Percentiles rank a stretch among this genome's conserved stretches.
phyloP scores from a whole-genome alignment of 371 early-diverging fungal genomes.

The Syncephalastrum racemosum region DNA sequence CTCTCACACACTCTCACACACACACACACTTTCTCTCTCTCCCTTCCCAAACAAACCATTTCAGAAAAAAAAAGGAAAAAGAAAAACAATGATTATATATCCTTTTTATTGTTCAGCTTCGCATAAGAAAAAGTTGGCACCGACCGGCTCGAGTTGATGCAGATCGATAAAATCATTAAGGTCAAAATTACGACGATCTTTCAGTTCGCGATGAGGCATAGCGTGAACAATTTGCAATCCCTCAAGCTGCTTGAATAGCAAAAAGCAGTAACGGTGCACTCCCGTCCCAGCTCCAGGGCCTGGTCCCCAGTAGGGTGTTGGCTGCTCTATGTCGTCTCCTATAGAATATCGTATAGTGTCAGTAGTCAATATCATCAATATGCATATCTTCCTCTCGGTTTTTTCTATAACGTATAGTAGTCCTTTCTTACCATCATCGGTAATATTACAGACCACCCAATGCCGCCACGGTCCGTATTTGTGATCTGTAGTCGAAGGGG shows the following conservation, averaged over 20 bases:
- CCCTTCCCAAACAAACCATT: too few relatives aligned
- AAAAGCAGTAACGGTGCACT: constrained; percentile 63
- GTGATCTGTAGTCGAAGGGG: constrained; percentile 57
- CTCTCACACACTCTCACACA: too few relatives aligned
- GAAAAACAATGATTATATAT: background rate
- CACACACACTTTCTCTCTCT: too few relatives aligned
- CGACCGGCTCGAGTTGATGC: constrained; percentile 49
- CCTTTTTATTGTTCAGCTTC: constrained; percentile 1
- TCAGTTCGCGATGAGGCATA: constrained; percentile 24
- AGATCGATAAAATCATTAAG: constrained; percentile 44
- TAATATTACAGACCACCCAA: constrained; percentile 61
- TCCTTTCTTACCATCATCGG: constrained; percentile 27
- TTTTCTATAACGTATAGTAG: background rate
- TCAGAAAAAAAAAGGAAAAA: too few relatives aligned
- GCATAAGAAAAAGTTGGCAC: constrained; percentile 56
- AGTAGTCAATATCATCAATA: background rate
- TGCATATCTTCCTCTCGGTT: background rate
- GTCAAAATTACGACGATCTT: constrained; percentile 48
- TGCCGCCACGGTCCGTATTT: constrained; percentile 61
- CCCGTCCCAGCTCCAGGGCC: constrained; percentile 57
- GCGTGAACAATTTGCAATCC: constrained; percentile 18
- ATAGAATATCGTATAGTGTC: background rate
- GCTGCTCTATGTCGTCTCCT: constrained; percentile 5
- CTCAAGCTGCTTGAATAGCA: constrained; percentile 56
- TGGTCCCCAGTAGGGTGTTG: constrained; percentile 58